Conservation (phyloP, 2,329 filamentous ascomycete genomes). For the Colletotrichum eremochloae region DNA sequence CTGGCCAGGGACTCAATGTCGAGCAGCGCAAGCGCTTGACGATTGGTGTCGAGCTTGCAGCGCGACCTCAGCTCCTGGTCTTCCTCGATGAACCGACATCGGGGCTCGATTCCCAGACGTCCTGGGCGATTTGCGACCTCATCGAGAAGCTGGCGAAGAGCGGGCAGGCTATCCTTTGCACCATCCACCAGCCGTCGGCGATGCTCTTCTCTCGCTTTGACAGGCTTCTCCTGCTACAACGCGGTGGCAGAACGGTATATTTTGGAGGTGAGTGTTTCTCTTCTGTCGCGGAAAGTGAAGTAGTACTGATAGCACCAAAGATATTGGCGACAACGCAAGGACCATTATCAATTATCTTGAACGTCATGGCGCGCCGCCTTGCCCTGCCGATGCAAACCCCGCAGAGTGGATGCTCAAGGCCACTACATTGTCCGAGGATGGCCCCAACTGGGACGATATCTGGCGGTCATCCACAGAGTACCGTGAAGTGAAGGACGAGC, state of each 20-base stretch:
- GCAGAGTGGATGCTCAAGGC: slow-evolving; percentile 75
- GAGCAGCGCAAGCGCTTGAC: slow-evolving; percentile 71
- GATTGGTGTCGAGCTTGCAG: slow-evolving; percentile 82
- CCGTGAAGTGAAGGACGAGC: slow-evolving; percentile 47
- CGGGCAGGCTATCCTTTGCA: slow-evolving; percentile 60
- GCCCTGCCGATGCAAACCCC: slow-evolving; percentile 69
- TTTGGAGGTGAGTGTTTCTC: slow-evolving; percentile 62
- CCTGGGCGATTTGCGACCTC: slow-evolving; percentile 80
- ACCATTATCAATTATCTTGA: slow-evolving; percentile 71
- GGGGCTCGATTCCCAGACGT: slow-evolving; percentile 80
- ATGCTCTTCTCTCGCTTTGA: slow-evolving; percentile 65
- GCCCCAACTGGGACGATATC: slow-evolving; percentile 52
- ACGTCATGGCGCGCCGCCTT: slow-evolving; percentile 68
- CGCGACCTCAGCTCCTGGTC: slow-evolving; percentile 78
- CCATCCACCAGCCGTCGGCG: slow-evolving; percentile 62
- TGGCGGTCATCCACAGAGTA: slow-evolving; percentile 52
- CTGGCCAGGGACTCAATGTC: slow-evolving; percentile 67
- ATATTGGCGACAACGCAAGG: slow-evolving; percentile 56
- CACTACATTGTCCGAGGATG: slow-evolving; percentile 46
- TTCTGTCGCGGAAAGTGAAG: accelerated
- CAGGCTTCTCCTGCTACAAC: slow-evolving; percentile 66
- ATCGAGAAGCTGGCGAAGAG: slow-evolving; percentile 72
- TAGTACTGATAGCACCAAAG: background rate
- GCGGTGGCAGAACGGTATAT: slow-evolving; percentile 70
- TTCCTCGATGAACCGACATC: slow-evolving; percentile 85